Percentiles rank a stretch among this genome's conserved stretches.
Evolutionary conservation across 78 protist genomes (phyloP).

Genomic region (Polysphondylium violaceum): DNA sequence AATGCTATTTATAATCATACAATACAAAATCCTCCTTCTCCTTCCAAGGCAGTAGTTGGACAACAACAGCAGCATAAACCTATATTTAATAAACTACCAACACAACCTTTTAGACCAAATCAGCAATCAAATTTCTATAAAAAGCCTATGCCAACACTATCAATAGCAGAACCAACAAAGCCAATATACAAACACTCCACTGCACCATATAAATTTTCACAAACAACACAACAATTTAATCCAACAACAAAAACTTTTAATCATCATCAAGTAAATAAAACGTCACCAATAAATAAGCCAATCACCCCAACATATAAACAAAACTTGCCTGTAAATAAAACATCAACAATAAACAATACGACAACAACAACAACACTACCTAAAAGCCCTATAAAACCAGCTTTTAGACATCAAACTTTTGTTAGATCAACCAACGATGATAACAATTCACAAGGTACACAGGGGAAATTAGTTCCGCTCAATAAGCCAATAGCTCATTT

Average conservation of each 20-base stretch:
- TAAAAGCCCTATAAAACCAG: background rate
- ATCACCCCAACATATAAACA: background rate
- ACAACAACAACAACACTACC: background rate
- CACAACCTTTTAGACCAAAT: background rate
- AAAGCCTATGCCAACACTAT: background rate
- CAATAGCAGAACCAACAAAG: background rate
- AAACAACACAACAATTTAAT: too few species aligned
- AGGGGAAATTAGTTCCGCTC: too few species aligned
- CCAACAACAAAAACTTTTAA: background rate
- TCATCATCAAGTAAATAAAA: background rate
- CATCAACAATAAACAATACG: background rate
- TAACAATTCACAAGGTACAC: background rate
- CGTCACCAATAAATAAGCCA: background rate
- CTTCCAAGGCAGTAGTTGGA: too few species aligned
- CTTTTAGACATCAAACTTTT: background rate
- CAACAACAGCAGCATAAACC: background rate
- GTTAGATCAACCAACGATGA: background rate
- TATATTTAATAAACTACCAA: slow-evolving; percentile 9
- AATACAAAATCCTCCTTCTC: too few species aligned
- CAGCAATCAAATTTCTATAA: background rate
- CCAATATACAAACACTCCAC: background rate
- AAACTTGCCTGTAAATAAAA: background rate
- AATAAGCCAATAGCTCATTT: too few species aligned
- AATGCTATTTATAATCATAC: too few species aligned
- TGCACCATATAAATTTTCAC: too few species aligned